Evolutionary conservation across 768 basidiomycete species (phyloP).

Genomic region (Mycena amicta): DNA sequence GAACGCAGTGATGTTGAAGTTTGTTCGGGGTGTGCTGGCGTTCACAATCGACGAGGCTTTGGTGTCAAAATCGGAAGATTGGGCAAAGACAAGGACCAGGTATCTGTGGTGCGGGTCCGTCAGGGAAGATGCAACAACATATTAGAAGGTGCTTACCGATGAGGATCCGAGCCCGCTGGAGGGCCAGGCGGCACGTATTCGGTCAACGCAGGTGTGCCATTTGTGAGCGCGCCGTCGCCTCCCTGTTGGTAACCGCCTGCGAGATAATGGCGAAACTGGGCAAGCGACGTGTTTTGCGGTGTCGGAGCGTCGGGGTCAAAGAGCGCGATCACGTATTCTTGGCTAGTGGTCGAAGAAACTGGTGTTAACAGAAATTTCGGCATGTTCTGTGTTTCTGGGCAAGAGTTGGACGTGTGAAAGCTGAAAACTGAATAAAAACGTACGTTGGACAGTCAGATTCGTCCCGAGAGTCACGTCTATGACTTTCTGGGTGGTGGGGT

Average conservation of each 20-base stretch:
- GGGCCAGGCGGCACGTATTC: slow-evolving; percentile 44
- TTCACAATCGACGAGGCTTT: slow-evolving; percentile 31
- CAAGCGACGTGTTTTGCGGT: slow-evolving; percentile 36
- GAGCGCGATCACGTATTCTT: slow-evolving; percentile 40
- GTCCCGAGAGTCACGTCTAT: slow-evolving; percentile 40
- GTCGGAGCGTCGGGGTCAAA: slow-evolving; percentile 49
- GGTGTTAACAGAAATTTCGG: slow-evolving; percentile 36
- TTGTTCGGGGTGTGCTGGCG: slow-evolving; percentile 34
- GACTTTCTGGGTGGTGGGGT: slow-evolving; percentile 28
- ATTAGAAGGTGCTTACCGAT: slow-evolving; percentile 35
- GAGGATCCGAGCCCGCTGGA: slow-evolving; percentile 43
- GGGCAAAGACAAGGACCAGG: slow-evolving; percentile 26
- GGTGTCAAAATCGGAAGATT: slow-evolving; percentile 24
- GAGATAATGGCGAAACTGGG: slow-evolving; percentile 45
- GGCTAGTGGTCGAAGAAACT: slow-evolving; percentile 25
- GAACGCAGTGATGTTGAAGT: slow-evolving; percentile 45
- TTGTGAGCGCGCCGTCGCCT: slow-evolving; percentile 34
- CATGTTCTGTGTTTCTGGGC: slow-evolving; percentile 35
- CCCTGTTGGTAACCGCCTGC: slow-evolving; percentile 40
- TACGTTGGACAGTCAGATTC: slow-evolving; percentile 39
- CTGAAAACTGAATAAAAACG: no score
- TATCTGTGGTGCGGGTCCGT: slow-evolving; percentile 19
- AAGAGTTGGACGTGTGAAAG: not conserved
- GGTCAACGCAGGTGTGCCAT: slow-evolving; percentile 41
- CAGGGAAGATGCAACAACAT: not conserved